phyloP scores from a whole-genome alignment of 192 early-diverging fungal genomes.

The Lobulomyces angularis region DNA sequence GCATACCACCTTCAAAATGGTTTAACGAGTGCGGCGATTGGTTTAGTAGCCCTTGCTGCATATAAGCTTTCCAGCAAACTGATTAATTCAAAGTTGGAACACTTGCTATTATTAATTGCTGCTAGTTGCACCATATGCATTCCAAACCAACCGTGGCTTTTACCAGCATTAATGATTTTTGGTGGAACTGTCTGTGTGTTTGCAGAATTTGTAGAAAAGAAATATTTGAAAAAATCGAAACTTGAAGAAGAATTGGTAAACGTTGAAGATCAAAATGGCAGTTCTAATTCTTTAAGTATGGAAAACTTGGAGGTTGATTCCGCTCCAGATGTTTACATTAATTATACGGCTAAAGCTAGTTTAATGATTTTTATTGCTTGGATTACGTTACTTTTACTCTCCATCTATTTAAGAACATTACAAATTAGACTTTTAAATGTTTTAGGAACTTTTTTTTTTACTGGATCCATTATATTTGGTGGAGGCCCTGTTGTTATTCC shows the following conservation, averaged over 20 bases:
- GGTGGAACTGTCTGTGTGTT: slow-evolving; percentile 23
- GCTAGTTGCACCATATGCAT: slow-evolving; percentile 14
- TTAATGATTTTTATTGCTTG: slow-evolving; percentile 27
- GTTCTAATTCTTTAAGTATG: no score
- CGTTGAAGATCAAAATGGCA: no score
- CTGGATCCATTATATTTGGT: slow-evolving; percentile 48
- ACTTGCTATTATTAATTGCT: slow-evolving; percentile 15
- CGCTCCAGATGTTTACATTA: no score
- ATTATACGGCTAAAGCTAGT: no score
- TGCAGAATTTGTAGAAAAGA: no score
- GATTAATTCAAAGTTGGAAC: slow-evolving; percentile 20
- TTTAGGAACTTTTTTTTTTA: slow-evolving; percentile 42
- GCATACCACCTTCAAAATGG: slow-evolving; percentile 37
- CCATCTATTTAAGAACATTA: slow-evolving; percentile 20
- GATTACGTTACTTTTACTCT: slow-evolving; percentile 31
- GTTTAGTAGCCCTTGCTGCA: slow-evolving; percentile 46
- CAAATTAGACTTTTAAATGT: slow-evolving; percentile 10
- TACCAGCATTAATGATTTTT: slow-evolving; percentile 39
- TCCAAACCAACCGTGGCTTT: slow-evolving; percentile 30
- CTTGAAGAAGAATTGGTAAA: no score
- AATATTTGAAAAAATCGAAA: no score
- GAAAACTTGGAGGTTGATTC: no score
- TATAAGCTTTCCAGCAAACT: slow-evolving; percentile 25
- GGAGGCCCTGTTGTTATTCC: slow-evolving; percentile 56
- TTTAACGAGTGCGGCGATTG: slow-evolving; percentile 39